Percentiles rank a stretch among this genome's conserved stretches.
Evolutionary conservation across 257 asterid species (phyloP).

Genomic region (Buddleja alternifolia): DNA sequence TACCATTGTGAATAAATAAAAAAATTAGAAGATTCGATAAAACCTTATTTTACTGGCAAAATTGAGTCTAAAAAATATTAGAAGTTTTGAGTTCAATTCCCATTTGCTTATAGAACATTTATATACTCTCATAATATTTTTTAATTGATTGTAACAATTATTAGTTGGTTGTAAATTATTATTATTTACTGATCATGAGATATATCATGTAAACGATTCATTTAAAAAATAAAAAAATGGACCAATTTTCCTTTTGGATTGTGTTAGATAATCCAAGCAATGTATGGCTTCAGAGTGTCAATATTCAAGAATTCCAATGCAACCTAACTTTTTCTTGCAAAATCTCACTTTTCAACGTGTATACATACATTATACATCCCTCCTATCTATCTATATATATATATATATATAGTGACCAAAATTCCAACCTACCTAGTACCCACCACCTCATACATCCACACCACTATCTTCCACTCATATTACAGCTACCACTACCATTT

Average conservation of each 20-base stretch:
- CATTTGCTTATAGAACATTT: too few species aligned
- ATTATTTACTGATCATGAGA: too few species aligned
- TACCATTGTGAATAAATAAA: too few species aligned
- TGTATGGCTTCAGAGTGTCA: slow-evolving; percentile 12
- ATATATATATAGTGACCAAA: neutral
- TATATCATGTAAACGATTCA: too few species aligned
- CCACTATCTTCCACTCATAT: slow-evolving; percentile 16
- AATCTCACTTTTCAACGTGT: slow-evolving; percentile 31
- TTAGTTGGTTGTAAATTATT: too few species aligned
- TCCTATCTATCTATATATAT: neutral
- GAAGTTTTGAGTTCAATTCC: too few species aligned
- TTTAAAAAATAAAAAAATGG: too few species aligned
- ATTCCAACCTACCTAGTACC: slow-evolving; percentile 17
- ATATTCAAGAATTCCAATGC: neutral
- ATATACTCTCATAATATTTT: too few species aligned
- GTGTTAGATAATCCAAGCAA: neutral
- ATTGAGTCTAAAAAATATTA: too few species aligned
- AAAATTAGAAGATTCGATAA: too few species aligned
- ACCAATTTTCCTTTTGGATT: neutral
- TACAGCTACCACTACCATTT: neutral
- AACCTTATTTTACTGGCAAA: too few species aligned
- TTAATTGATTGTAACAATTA: too few species aligned
- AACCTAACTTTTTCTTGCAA: neutral
- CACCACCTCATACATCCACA: slow-evolving; percentile 27
- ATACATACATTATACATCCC: neutral